These are phyloP conservation scores for Primulina huaijiensis DNA, from an alignment of 257 asterid genomes.

Conservation along the genomic window DNA sequence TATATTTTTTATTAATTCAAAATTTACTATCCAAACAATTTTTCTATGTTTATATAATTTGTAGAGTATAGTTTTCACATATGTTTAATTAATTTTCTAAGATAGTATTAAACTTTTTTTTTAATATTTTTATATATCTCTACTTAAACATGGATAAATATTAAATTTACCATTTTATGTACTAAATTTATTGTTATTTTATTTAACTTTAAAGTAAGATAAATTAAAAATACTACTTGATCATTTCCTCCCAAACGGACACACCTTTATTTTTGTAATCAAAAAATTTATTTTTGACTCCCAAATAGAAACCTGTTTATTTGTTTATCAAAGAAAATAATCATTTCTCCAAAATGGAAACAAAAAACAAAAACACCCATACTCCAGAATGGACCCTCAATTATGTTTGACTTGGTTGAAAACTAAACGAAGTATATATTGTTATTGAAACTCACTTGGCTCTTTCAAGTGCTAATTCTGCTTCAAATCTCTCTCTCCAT, in stretches of 20 bases:
- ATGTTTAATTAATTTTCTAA: background rate
- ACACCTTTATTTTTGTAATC: background rate
- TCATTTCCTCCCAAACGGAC: background rate
- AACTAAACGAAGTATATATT: constrained; percentile 9
- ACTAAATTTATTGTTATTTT: background rate
- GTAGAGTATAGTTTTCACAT: no score
- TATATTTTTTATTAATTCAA: no score
- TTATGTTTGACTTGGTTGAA: constrained; percentile 20
- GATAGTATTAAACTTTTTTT: background rate
- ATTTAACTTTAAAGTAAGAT: background rate
- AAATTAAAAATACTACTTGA: background rate
- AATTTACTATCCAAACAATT: background rate
- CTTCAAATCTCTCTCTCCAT: constrained; percentile 98
- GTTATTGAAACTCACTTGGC: constrained; percentile 73
- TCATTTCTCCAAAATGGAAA: background rate
- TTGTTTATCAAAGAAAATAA: no score
- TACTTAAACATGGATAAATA: no score
- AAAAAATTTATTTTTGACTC: background rate
- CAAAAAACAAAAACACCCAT: background rate
- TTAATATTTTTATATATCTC: background rate
- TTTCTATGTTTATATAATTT: background rate
- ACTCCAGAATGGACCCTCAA: constrained; percentile 3
- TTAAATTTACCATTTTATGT: background rate
- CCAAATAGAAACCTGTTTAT: background rate
- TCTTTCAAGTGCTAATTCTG: constrained; percentile 95